phyloP scores from a whole-genome alignment of 257 asterid species.

The Gentiana macrophylla region DNA sequence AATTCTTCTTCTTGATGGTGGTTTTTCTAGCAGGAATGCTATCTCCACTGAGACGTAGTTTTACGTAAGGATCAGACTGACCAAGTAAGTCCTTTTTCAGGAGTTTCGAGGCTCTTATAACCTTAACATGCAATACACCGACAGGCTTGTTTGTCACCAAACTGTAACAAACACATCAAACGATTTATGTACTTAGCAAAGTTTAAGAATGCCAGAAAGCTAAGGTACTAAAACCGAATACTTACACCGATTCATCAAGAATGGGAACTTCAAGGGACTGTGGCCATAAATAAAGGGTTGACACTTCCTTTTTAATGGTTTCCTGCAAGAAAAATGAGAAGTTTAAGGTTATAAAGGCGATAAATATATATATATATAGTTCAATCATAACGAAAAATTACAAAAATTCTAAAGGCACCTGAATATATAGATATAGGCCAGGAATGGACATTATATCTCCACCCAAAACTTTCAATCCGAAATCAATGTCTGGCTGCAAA shows the following conservation, averaged over 20 bases:
- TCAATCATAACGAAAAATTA: too few species aligned
- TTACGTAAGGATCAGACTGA: slow-evolving; percentile 76
- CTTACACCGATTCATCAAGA: slow-evolving; percentile 69
- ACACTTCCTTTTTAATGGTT: slow-evolving; percentile 36
- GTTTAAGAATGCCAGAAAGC: too few species aligned
- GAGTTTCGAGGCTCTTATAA: slow-evolving; percentile 53
- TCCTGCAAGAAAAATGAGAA: slow-evolving; percentile 31
- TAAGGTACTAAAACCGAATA: background rate
- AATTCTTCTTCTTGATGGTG: slow-evolving; percentile 52
- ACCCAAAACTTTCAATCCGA: slow-evolving; percentile 58
- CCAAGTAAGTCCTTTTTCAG: slow-evolving; percentile 54
- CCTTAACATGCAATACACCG: slow-evolving; percentile 71
- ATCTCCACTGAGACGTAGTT: slow-evolving; percentile 61
- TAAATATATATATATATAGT: too few species aligned
- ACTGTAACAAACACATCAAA: too few species aligned
- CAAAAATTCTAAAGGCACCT: slow-evolving; percentile 27
- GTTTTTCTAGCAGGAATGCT: slow-evolving; percentile 51
- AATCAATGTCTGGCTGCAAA: slow-evolving; percentile 78
- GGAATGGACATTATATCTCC: slow-evolving; percentile 85
- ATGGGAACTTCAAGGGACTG: slow-evolving; percentile 47
- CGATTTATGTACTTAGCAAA: too few species aligned
- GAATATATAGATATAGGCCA: slow-evolving; percentile 53
- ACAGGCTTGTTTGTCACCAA: slow-evolving; percentile 47
- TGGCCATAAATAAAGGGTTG: slow-evolving; percentile 69
- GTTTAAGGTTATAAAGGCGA: background rate